Base-by-base conservation (phyloP, 2,329 filamentous ascomycete species). In the Tolypocladium tundrense region DNA sequence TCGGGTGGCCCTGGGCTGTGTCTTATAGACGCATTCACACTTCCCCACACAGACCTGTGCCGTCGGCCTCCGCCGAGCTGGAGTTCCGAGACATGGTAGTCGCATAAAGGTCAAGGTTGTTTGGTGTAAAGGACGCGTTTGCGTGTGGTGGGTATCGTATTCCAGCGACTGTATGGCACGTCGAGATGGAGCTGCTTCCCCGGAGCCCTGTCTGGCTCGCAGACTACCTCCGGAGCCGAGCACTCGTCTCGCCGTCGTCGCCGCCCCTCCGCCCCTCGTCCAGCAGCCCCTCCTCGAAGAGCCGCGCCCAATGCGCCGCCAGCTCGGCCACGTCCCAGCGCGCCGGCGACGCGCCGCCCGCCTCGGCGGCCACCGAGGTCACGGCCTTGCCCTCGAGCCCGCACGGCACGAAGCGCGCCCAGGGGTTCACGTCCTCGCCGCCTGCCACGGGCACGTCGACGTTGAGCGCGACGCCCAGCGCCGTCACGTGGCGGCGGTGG, bases 401-500 rank as follows among this genome's bases (percentile, higher is more conserved):
- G 77, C 93, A 97, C 16, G 91, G 88, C n/a, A 92, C 86, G 70
- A 97, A 96, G 61, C 92, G 80, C 50, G 72, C 71, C 82, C 82
- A 85, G 1, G 82, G 81, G 61, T 84, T 83, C 4, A 60, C 61
- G 8, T 61, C 60, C 56, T 70, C 68, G 53, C 60, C 51, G 0
- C 76, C 77, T 1, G 61, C 56, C 1, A 77, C 73, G 1, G 89
- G 83, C 58, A 87, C 84, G 62, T 76, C 74, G n/a, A 91, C 74
- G 77, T 96, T 90, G 69, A 97, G 70, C 2, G 90, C 92, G 40
- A 96, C 79, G 8, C 94, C 94, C 70, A 95, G 88, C 60, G 87
- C 90, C 31, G 87, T 91, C 42, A 97, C 81, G 72, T 95, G 86
- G 52, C 93, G 79, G 16, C 91, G 79, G 61, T 97, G 81, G 74